Evolutionary conservation across 495 filamentous ascomycete genomes (phyloP).

Genomic region (Rostrohypoxylon terebratum): DNA sequence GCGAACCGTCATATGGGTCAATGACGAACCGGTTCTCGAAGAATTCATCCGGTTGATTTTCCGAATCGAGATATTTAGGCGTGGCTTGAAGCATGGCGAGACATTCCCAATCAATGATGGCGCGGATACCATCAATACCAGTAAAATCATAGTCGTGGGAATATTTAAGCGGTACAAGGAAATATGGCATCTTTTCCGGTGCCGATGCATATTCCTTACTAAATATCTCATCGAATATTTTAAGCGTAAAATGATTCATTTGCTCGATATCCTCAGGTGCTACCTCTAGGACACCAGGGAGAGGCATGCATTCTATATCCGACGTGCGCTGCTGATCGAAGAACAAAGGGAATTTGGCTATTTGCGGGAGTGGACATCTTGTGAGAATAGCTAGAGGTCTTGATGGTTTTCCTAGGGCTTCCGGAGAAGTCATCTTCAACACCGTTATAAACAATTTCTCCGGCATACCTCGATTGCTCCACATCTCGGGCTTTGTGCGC

Average conservation of each 20-base stretch:
- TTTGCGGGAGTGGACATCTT: slow-evolving; percentile 68
- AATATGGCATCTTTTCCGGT: slow-evolving; percentile 79
- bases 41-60: slow-evolving; percentile 64
- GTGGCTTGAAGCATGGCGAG: slow-evolving; percentile 58
- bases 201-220: slow-evolving; percentile 82
- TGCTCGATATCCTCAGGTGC: slow-evolving; percentile 55
- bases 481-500: slow-evolving; percentile 81
- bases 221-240: slow-evolving; percentile 86
- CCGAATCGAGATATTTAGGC: slow-evolving; percentile 57
- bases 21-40: slow-evolving; percentile 75
- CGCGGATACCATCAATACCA: slow-evolving; percentile 30
- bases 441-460: slow-evolving; percentile 71
- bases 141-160: slow-evolving; percentile 47
- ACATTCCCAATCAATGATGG: slow-evolving; percentile 75
- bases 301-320: slow-evolving; percentile 59
- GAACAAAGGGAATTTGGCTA: slow-evolving; percentile 78
- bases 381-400: slow-evolving; percentile 79
- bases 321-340: slow-evolving; percentile 72
- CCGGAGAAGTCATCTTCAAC: slow-evolving; percentile 68
- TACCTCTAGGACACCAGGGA: slow-evolving; percentile 56
- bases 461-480: slow-evolving; percentile 68
- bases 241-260: slow-evolving; percentile 77
- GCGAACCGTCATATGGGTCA: slow-evolving; percentile 79
- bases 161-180: slow-evolving; percentile 74
- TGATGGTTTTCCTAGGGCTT: slow-evolving; percentile 69